phyloP scores from a whole-genome alignment of 1,284 basidiomycete genomes.

The Waitea zeae region DNA sequence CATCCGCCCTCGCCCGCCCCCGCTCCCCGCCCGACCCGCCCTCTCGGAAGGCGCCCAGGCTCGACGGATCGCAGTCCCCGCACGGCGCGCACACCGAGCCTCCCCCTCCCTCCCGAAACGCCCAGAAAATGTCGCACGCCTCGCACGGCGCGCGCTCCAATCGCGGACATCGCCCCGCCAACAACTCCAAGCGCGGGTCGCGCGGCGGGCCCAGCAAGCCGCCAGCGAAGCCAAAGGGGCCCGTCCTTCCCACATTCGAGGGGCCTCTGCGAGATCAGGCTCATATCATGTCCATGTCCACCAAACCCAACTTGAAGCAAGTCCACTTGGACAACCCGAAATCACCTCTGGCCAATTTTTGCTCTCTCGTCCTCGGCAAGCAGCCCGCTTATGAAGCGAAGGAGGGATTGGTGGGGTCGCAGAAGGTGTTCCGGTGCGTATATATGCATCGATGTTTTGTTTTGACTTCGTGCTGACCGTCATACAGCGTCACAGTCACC shows the following conservation, averaged over 20 bases:
- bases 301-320: conserved; percentile 14
- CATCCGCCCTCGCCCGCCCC: too few relatives aligned
- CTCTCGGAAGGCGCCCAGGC: not conserved
- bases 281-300: conserved; percentile 13
- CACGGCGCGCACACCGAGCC: not conserved
- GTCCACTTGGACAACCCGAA: conserved; percentile 23
- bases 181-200: not conserved
- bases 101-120: not conserved
- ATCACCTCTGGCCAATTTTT: conserved; percentile 23
- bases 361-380: conserved; percentile 4
- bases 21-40: conserved; percentile 1
- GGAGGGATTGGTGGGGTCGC: not conserved
- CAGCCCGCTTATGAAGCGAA: conserved; percentile 8
- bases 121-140: not conserved
- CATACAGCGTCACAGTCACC: conserved; percentile 26
- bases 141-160: too few relatives aligned
- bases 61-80: not conserved
- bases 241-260: conserved; percentile 1
- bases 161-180: too few relatives aligned
- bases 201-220: not conserved
- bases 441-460: conserved; percentile 8
- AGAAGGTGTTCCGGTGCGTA: not conserved
- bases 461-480: conserved; percentile 2
- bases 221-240: conserved; percentile 2
- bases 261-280: conserved; percentile 14